These are phyloP conservation scores for Flaveria floridana DNA, from an alignment of 140 eudicot species.

Conservation along the genomic window DNA sequence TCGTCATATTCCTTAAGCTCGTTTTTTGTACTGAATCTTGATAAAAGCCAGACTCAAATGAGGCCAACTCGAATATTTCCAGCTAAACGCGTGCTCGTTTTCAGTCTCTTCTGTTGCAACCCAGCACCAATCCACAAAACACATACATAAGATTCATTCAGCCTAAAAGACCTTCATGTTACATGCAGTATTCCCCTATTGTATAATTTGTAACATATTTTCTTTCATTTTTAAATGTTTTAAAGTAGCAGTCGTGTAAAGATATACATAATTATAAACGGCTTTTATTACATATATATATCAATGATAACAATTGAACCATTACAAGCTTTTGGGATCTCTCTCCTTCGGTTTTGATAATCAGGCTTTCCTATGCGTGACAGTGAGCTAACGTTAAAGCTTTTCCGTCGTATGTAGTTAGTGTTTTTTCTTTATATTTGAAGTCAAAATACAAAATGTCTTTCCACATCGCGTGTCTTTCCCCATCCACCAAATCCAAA, in stretches of 20 bases:
- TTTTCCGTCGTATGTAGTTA: slow-evolving; percentile 2
- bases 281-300: slow-evolving; percentile 26
- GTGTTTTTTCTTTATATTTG: slow-evolving; percentile 10
- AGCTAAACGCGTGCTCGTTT: too few relatives aligned
- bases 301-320: slow-evolving; percentile 11
- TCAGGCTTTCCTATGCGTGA: slow-evolving; percentile 21
- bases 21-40: too few relatives aligned
- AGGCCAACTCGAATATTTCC: too few relatives aligned
- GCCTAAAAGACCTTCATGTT: too few relatives aligned
- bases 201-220: not conserved
- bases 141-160: too few relatives aligned
- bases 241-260: not conserved
- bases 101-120: too few relatives aligned
- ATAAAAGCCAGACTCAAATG: too few relatives aligned
- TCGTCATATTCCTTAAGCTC: too few relatives aligned
- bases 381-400: slow-evolving; percentile 17
- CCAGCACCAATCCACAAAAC: too few relatives aligned
- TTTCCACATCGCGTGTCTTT: slow-evolving; percentile 13
- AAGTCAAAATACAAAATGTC: not conserved
- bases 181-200: not conserved
- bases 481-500: not conserved
- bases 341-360: slow-evolving; percentile 17
- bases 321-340: not conserved
- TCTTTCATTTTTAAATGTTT: not conserved
- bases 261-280: not conserved